Evolutionary conservation across 2,329 filamentous ascomycete genomes (phyloP), one percentile per base, ranked within the genome.

Genomic region (Daldinia eschscholtzii): DNA sequence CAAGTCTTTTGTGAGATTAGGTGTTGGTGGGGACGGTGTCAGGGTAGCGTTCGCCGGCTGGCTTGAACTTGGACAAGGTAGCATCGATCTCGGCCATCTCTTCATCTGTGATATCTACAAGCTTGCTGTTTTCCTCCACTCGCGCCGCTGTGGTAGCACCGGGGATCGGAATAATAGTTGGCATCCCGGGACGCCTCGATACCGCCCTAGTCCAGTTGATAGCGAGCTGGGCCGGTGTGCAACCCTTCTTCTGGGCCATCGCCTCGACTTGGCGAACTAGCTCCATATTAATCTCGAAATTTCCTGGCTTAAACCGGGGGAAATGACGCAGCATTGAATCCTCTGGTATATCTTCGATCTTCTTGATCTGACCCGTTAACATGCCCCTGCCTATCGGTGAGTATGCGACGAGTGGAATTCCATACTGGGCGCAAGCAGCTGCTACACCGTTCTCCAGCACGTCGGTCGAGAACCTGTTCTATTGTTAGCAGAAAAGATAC

Each of bases 391-490:
- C 89, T 0, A 94, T 82, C 0, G 92, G 92, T 48, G 89, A 90
- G 79, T 93, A 94, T 0, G 90, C 91, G 44, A 93, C 79, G 52
- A 94, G 82, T 0, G 91, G 89, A 65, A 94, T 93, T 46, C 84
- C 81, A 42, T 91, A 79, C 76, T 94, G 85, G 0, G 82, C 84
- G 74, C 88, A 91, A 0, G 87, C 83, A 59, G 69, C 73, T 6
- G 74, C 75, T 13, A 79, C 73, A 13, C 77, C 76, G 42, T 79
- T 77, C 23, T 75, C 57, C n/a, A 78, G 59, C 15, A 75, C 58
- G 3, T 78, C 73, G 20, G 74, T 75, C n/a, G 67, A 58, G 61
- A 76, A 74, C 7, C 75, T 75, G 28, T 52, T 20, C 30, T 12
- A 15, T 4, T 28, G 55, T 75, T 71, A 76, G 42, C 46, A 26